phyloP scores from a whole-genome alignment of 2,329 filamentous ascomycete genomes.

The Colletotrichum shisoi region DNA sequence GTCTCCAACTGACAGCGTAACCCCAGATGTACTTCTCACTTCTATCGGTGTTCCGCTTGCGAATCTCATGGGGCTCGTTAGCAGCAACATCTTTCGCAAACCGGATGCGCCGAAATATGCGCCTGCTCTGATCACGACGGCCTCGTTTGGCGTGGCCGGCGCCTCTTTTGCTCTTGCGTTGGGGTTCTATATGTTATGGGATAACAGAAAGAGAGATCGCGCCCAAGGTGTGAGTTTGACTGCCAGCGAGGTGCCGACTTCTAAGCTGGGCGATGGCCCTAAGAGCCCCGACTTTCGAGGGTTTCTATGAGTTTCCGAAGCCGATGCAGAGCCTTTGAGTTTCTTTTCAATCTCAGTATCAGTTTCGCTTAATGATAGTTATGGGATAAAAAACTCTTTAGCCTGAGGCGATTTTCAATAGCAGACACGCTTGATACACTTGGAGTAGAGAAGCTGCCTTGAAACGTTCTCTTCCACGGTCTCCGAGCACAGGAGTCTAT shows the following conservation, averaged over 20 bases:
- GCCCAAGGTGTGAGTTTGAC: constrained; percentile 60
- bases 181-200: constrained; percentile 60
- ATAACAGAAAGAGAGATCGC: constrained; percentile 62
- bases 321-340: too few species aligned
- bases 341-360: too few species aligned
- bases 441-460: too few species aligned
- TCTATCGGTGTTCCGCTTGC: constrained; percentile 77
- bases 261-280: constrained; percentile 59
- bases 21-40: constrained; percentile 22
- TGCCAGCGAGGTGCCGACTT: constrained; percentile 58
- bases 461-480: too few species aligned
- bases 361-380: too few species aligned
- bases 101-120: constrained; percentile 72
- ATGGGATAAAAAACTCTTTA: too few species aligned
- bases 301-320: constrained; percentile 50
- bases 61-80: constrained; percentile 78
- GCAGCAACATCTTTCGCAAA: constrained; percentile 72
- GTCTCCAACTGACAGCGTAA: not conserved
- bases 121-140: constrained; percentile 70
- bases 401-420: too few species aligned
- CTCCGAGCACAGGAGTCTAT: too few species aligned
- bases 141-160: constrained; percentile 69
- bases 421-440: too few species aligned
- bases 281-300: constrained; percentile 58
- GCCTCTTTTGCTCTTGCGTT: constrained; percentile 47